These are phyloP conservation scores for Pseudocercospora crystallina DNA, from an alignment of 2,329 filamentous ascomycete species.

Conservation along the genomic window DNA sequence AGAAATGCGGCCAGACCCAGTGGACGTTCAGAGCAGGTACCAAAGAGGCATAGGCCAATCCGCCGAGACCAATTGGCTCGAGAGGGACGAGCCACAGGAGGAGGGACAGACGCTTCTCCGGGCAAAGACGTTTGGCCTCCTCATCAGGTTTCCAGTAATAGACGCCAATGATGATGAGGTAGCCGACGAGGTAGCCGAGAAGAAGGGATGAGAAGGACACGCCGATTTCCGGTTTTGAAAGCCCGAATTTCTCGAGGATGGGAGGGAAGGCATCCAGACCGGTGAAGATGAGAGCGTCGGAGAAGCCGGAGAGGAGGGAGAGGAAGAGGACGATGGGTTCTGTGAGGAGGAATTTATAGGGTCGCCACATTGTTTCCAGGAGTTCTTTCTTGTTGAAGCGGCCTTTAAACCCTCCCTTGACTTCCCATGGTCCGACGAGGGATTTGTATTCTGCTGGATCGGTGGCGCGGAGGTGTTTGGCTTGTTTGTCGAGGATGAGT, in stretches of 20 bases:
- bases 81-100: conserved; percentile 62
- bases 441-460: conserved; percentile 45
- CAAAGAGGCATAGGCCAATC: conserved; percentile 68
- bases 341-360: conserved; percentile 71
- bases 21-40: conserved; percentile 56
- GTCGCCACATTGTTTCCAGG: conserved; percentile 57
- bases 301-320: conserved; percentile 70
- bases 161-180: conserved; percentile 55
- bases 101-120: conserved; percentile 66
- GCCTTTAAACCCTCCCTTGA: conserved; percentile 41
- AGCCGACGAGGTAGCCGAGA: conserved; percentile 65
- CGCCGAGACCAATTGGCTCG: conserved; percentile 66
- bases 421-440: conserved; percentile 71
- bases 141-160: conserved; percentile 45
- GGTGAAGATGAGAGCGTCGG: conserved; percentile 75
- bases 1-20: conserved; percentile 69
- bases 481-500: conserved; percentile 72
- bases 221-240: conserved; percentile 57
- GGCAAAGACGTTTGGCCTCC: conserved; percentile 48
- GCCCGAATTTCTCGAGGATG: conserved; percentile 64
- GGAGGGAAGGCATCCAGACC: conserved; percentile 70
- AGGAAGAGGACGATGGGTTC: conserved; percentile 72
- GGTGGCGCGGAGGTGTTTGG: conserved; percentile 64
- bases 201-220: conserved; percentile 60
- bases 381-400: conserved; percentile 43